phyloP scores from a whole-genome alignment of 139 green algal genomes.

The Tetraselmis chui region DNA sequence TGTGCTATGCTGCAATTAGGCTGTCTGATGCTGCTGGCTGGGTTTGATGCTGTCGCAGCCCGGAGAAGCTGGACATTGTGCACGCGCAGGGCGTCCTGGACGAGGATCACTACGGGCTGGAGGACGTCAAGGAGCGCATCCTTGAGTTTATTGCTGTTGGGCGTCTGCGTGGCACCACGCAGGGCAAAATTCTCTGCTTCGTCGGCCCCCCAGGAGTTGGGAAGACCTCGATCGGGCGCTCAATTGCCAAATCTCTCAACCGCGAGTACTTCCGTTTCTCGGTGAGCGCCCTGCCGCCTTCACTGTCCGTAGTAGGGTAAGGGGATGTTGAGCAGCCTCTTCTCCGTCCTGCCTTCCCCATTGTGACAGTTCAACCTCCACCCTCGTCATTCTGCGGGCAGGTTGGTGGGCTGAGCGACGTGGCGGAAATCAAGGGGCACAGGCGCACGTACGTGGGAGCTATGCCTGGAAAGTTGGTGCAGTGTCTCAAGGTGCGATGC shows the following conservation, averaged over 20 bases:
- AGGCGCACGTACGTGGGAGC: slow-evolving; percentile 94
- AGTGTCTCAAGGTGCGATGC: slow-evolving; percentile 81
- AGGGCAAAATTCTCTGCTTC: slow-evolving; percentile 94
- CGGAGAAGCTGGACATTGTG: slow-evolving; percentile 80
- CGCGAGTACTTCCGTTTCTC: slow-evolving; percentile 87
- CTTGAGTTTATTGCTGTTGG: slow-evolving; percentile 96
- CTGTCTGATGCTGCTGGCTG: no score
- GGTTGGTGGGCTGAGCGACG: slow-evolving; percentile 87
- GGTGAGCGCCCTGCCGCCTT: slow-evolving; percentile 27
- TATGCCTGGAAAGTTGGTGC: slow-evolving; percentile 97
- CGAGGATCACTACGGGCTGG: slow-evolving; percentile 91
- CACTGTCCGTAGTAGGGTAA: no score
- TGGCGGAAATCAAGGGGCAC: slow-evolving; percentile 95
- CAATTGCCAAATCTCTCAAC: slow-evolving; percentile 73
- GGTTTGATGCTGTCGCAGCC: no score
- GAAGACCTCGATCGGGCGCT: slow-evolving; percentile 87
- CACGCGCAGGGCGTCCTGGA: slow-evolving; percentile 79
- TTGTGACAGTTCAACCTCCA: no score
- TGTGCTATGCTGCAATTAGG: no score
- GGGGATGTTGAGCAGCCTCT: no score
- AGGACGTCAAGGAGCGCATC: slow-evolving; percentile 94
- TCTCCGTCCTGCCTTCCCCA: no score
- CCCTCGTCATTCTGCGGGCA: no score
- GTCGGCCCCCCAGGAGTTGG: slow-evolving; percentile 88
- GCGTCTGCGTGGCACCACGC: slow-evolving; percentile 61